Evolutionary conservation across 2,329 filamentous ascomycete genomes (phyloP).

Genomic region (Fusarium algeriense): DNA sequence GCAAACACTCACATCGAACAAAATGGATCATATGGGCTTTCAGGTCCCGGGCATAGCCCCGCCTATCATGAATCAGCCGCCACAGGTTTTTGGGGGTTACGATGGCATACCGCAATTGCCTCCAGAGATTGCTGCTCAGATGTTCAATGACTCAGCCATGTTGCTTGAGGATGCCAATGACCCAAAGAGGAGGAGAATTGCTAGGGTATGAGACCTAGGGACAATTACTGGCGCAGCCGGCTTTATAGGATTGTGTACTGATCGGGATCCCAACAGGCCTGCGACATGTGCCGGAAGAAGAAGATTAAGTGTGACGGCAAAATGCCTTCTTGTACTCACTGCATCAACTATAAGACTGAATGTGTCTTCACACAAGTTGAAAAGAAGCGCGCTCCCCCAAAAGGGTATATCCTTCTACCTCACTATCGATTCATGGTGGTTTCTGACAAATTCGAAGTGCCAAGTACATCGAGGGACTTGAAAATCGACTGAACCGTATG

Average conservation of each 20-base stretch:
- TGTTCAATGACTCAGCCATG: constrained; percentile 69
- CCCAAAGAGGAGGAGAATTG: constrained; percentile 89
- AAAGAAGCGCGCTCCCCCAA: constrained; percentile 97
- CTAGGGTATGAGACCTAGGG: constrained; percentile 72
- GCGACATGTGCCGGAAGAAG: constrained; percentile 96
- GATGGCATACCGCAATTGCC: constrained; percentile 70
- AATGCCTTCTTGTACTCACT: constrained; percentile 93
- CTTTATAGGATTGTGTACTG: constrained; percentile 22
- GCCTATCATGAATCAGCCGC: constrained; percentile 73
- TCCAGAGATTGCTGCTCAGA: constrained; percentile 68
- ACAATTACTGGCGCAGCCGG: constrained; percentile 1
- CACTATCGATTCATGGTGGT: not conserved
- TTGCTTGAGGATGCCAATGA: constrained; percentile 78
- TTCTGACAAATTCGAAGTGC: constrained; percentile 67
- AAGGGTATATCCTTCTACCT: constrained; percentile 74
- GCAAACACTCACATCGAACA: constrained; percentile 3
- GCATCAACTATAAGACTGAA: constrained; percentile 97
- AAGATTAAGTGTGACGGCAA: constrained; percentile 99
- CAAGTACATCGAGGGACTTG: constrained; percentile 97
- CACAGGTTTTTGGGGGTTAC: constrained; percentile 77
- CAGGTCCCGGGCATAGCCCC: constrained; percentile 70
- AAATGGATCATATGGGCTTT: constrained; percentile 65
- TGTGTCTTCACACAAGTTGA: constrained; percentile 98
- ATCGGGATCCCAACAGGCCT: constrained; percentile 70
- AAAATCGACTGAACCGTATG: constrained; percentile 96